These are phyloP conservation scores for Lithocarpus polystachyus DNA, from an alignment of 306 rosid species.

Conservation along the genomic window DNA sequence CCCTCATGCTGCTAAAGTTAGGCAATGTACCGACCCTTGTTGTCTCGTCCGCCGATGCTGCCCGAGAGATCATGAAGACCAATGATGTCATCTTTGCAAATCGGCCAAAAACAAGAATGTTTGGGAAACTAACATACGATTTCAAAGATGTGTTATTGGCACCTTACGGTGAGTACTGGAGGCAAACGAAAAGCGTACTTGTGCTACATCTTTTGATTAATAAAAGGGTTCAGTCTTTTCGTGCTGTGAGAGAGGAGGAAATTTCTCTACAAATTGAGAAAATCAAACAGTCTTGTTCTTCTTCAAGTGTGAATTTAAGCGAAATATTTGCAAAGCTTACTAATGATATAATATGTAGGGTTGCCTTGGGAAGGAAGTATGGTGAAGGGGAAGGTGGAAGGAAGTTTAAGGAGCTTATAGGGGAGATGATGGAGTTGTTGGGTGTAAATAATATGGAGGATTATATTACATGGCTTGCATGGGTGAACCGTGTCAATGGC, in stretches of 20 bases:
- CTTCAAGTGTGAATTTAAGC: constrained; percentile 30
- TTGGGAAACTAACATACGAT: constrained; percentile 33
- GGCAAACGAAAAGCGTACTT: constrained; percentile 35
- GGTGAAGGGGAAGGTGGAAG: constrained; percentile 12
- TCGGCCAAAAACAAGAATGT: constrained; percentile 2
- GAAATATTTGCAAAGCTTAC: constrained; percentile 18
- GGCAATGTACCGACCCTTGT: constrained; percentile 38
- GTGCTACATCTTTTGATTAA: constrained; percentile 25
- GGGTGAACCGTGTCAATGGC: constrained; percentile 37
- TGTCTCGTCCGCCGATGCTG: constrained; percentile 38
- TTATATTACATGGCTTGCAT: constrained; percentile 51
- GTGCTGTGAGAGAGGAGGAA: constrained; percentile 24
- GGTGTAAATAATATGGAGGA: constrained; percentile 40
- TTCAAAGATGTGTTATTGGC: constrained; percentile 34
- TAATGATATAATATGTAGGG: constrained; percentile 45
- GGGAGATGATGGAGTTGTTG: constrained; percentile 26
- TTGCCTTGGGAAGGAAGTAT: constrained; percentile 53
- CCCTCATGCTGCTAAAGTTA: constrained; percentile 41
- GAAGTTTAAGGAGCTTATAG: constrained; percentile 25
- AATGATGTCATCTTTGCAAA: constrained; percentile 35
- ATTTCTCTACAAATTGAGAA: not conserved
- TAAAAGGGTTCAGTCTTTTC: constrained; percentile 24
- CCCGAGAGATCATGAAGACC: constrained; percentile 41
- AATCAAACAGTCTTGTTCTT: constrained; percentile 7
- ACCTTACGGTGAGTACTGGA: constrained; percentile 48